Evolutionary conservation across 768 basidiomycete species (phyloP), one percentile per base, ranked within the genome.

Genomic region (Lentinula edodes): DNA sequence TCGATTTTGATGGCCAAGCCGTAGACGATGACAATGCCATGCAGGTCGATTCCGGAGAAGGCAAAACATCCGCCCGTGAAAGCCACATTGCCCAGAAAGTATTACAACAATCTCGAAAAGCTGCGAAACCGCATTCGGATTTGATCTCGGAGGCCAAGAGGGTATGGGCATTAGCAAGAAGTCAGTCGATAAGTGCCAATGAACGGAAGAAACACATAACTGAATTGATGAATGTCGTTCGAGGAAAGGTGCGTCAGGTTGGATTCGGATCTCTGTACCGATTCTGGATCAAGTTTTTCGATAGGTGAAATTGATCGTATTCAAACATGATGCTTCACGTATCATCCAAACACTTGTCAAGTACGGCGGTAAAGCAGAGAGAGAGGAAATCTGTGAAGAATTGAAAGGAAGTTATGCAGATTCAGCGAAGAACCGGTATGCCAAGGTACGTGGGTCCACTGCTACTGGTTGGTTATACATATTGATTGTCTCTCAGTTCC

Each of bases 261-360:
- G 88, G 91, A 1, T 8, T 23, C 2, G 28, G 28, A 52, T 32
- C 28, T 52, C 35, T 34, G 13, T 52, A 9, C 13, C 23, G 6
- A 23, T 50, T 15, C 10, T 32, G 13, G n/a, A 13, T n/a, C 16
- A 6, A 46, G 1, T 46, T 46, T 35, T 34, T 23, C 13, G 6
- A 43, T 8, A 56, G 55, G 39, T 56, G 12, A 56, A 56, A 56
- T 38, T 13, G 10, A 56, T 56, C 23, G 55, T 56, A 1, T 83
- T 92, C 70, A 96, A 95, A 72, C 95, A 96, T 68, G 93, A 96
- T 72, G 93, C 93, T 7, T 93, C 92, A 68, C 83, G 88, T 65
- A 93, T 93, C 63, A 83, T 91, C 20, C 89, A 91, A 71, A 90
- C 86, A 0, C 77, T 90, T 12, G 89, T 96, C 52, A 95, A 91